Evolutionary conservation across 1,284 basidiomycete species (phyloP), one percentile per base, ranked within the genome.

Genomic region (Erythrobasidium hasegawianum): DNA sequence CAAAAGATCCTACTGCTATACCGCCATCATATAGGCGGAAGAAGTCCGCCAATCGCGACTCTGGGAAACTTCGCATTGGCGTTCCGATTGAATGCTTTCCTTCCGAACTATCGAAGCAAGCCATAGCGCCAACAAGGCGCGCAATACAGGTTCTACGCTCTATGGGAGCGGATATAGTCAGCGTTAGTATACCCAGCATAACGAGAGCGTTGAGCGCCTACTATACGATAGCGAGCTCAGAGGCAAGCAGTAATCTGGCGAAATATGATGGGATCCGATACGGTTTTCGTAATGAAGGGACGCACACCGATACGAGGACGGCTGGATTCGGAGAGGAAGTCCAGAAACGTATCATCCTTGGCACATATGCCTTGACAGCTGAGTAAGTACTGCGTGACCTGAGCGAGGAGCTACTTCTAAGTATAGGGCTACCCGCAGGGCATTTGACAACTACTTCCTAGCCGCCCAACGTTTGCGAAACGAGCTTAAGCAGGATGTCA

Each of bases 361-460:
- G 95, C 0, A 92, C 92, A 0, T 92, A 95, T 75, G 90, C 93
- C 1, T 80, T 98, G 18, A 88, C 88, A 0, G 91, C 93, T 16
- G 90, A 91, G 92, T 94, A 73, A 75, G 88, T n/a, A n/a, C n/a
- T n/a, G n/a, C n/a, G n/a, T n/a, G n/a, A n/a, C n/a, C n/a, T n/a
- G n/a, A n/a, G n/a, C n/a, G n/a, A n/a, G n/a, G n/a, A n/a, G n/a
- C n/a, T n/a, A n/a, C n/a, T n/a, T n/a, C n/a, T n/a, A n/a, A n/a
- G n/a, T n/a, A n/a, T n/a, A n/a, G n/a, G n/a, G n/a, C n/a, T n/a
- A n/a, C n/a, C n/a, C 1, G 5, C 74, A 95, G 90, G 70, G 92
- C 91, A 14, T 96, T 94, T 76, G 89, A 97, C 78, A 97, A 96
- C 75, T 97, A 95, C 77, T 97, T 93, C 76, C 82, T 97, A 2